Conservation (phyloP, 257 asterid genomes). For the Solanum ahanhuiri region DNA sequence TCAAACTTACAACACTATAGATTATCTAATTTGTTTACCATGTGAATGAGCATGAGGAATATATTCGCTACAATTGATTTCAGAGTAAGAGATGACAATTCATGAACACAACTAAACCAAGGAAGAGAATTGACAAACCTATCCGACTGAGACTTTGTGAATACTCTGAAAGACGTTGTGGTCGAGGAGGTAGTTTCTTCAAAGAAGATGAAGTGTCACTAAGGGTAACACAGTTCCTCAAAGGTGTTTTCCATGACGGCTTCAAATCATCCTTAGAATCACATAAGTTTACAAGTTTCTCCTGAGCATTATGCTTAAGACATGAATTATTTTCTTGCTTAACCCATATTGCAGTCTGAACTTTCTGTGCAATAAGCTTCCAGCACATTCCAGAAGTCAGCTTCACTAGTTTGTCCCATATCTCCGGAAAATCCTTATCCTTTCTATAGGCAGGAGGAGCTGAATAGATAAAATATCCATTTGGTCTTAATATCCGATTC, state of each 20-base stretch:
- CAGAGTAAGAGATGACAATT: not conserved
- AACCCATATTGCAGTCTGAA: slow-evolving; percentile 91
- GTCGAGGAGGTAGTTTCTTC: slow-evolving; percentile 58
- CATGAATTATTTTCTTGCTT: slow-evolving; percentile 59
- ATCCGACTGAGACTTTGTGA: slow-evolving; percentile 44
- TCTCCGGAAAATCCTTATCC: slow-evolving; percentile 76
- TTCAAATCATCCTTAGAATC: slow-evolving; percentile 40
- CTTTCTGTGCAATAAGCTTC: slow-evolving; percentile 83
- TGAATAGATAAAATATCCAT: slow-evolving; percentile 89
- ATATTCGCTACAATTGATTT: not conserved
- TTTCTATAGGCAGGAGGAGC: slow-evolving; percentile 97
- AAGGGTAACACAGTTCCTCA: slow-evolving; percentile 43
- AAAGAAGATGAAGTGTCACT: slow-evolving; percentile 8
- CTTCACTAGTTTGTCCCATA: slow-evolving; percentile 72
- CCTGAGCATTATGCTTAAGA: slow-evolving; percentile 45
- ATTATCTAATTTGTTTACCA: not conserved
- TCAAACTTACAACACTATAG: not conserved
- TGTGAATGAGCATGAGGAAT: not conserved
- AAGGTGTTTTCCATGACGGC: slow-evolving; percentile 53
- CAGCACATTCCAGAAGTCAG: slow-evolving; percentile 91
- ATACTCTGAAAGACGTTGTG: slow-evolving; percentile 87
- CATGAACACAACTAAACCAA: not conserved
- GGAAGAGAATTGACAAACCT: slow-evolving; percentile 31
- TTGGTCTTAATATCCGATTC: slow-evolving; percentile 62
- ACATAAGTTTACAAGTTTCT: slow-evolving; percentile 49